These are phyloP conservation scores for Monosporozyma yasuniensis DNA, from an alignment of 805 yeast species.

Conservation along the genomic window DNA sequence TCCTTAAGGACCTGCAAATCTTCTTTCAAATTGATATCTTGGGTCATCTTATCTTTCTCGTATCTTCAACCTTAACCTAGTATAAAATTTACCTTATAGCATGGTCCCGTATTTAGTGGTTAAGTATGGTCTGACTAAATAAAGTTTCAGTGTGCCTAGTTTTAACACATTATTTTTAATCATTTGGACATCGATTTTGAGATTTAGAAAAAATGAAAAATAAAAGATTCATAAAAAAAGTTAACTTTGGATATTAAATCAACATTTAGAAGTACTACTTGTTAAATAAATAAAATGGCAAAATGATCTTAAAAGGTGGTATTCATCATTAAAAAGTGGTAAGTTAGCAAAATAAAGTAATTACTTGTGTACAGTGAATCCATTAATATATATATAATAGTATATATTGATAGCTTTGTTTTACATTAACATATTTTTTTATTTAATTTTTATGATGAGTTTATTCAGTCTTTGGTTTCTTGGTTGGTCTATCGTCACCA, in stretches of 20 bases:
- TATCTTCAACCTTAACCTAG: neutral
- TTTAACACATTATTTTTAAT: neutral
- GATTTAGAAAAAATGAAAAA: neutral
- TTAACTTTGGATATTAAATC: neutral
- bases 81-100: neutral
- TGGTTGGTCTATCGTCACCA: slow-evolving; percentile 30
- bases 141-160: neutral
- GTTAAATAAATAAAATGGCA: neutral
- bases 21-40: slow-evolving; percentile 9
- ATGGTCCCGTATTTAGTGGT: neutral
- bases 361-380: neutral
- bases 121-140: neutral
- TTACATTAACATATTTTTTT: neutral
- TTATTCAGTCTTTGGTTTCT: slow-evolving; percentile 28
- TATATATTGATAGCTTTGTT: neutral
- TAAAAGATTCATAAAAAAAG: neutral
- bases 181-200: neutral
- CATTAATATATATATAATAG: neutral
- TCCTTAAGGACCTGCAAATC: slow-evolving; percentile 20
- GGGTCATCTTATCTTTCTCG: slow-evolving; percentile 1
- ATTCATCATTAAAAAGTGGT: neutral
- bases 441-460: neutral
- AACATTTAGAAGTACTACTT: neutral
- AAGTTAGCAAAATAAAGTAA: neutral
- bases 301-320: neutral